These are phyloP conservation scores for Vittaforma corneae DNA, from an alignment of 371 early-diverging fungal species.

Conservation along the genomic window DNA sequence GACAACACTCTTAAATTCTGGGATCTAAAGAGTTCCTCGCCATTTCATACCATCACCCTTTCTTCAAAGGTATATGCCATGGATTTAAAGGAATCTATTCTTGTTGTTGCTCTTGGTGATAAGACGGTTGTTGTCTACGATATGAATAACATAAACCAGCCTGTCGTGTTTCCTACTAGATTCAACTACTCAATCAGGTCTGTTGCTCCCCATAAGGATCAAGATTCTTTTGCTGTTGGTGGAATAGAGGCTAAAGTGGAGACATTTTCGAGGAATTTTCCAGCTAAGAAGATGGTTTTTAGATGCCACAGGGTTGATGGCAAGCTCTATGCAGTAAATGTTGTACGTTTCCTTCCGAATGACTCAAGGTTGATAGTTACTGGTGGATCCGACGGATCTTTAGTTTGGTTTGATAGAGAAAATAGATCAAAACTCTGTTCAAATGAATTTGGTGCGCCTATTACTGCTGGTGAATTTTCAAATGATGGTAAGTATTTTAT, in stretches of 20 bases:
- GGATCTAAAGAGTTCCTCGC: constrained; percentile 70
- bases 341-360: constrained; percentile 72
- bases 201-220: constrained; percentile 27
- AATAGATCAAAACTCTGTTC: constrained; percentile 65
- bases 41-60: constrained; percentile 63
- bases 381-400: constrained; percentile 75
- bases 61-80: constrained; percentile 75
- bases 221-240: constrained; percentile 44
- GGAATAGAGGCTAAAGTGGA: constrained; percentile 55
- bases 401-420: constrained; percentile 85
- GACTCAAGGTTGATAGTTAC: constrained; percentile 75
- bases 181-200: constrained; percentile 48
- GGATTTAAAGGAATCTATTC: constrained; percentile 65
- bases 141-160: constrained; percentile 54
- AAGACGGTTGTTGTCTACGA: constrained; percentile 67
- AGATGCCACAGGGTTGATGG: constrained; percentile 75
- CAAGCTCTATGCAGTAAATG: constrained; percentile 63
- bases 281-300: constrained; percentile 67
- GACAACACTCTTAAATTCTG: constrained; percentile 82
- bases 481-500: constrained; percentile 75
- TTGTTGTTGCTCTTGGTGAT: constrained; percentile 71
- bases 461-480: constrained; percentile 71
- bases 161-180: constrained; percentile 29
- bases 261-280: constrained; percentile 18
- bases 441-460: constrained; percentile 61